Percentiles rank a stretch among this genome's conserved stretches.
Conservation (phyloP, 2,329 filamentous ascomycete genomes). For the Drechslera avenae region DNA sequence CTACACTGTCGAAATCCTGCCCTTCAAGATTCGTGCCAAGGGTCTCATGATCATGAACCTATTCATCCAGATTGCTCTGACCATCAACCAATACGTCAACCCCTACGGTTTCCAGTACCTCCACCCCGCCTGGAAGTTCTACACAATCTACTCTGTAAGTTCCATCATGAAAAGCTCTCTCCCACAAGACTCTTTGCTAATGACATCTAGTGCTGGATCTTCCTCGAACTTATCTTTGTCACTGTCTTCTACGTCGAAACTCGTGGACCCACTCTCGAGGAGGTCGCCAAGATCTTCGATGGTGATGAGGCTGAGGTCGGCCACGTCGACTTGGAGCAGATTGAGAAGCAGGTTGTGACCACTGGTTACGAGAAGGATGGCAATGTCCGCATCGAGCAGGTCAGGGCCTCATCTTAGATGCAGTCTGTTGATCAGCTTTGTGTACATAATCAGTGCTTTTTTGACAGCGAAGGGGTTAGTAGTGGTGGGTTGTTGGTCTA, state of each 20-base stretch:
- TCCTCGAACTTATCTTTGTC: conserved; percentile 65
- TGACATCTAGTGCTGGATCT: conserved; percentile 58
- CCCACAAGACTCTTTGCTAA: conserved; percentile 11
- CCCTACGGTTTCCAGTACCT: conserved; percentile 66
- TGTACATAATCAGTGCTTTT: conserved; percentile 3
- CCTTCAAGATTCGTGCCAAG: conserved; percentile 57
- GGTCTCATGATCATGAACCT: conserved; percentile 65
- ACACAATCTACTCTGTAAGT: conserved; percentile 66
- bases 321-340: conserved; percentile 32
- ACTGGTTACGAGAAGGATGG: conserved; percentile 35
- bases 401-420: conserved; percentile 10
- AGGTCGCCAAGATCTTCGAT: conserved; percentile 73
- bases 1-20: conserved; percentile 58
- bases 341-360: conserved; percentile 22
- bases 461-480: background rate
- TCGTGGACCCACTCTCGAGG: conserved; percentile 71
- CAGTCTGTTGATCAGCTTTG: background rate
- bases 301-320: conserved; percentile 60
- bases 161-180: background rate
- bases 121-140: conserved; percentile 65
- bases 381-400: conserved; percentile 24
- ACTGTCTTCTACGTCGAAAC: conserved; percentile 74
- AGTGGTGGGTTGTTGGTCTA: conserved; percentile 3
- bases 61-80: conserved; percentile 64
- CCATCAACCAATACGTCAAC: conserved; percentile 67